Percentiles rank a stretch among this genome's conserved stretches.
phyloP scores from a whole-genome alignment of 2,329 filamentous ascomycete species.

The Chalaropsis thielavioides region DNA sequence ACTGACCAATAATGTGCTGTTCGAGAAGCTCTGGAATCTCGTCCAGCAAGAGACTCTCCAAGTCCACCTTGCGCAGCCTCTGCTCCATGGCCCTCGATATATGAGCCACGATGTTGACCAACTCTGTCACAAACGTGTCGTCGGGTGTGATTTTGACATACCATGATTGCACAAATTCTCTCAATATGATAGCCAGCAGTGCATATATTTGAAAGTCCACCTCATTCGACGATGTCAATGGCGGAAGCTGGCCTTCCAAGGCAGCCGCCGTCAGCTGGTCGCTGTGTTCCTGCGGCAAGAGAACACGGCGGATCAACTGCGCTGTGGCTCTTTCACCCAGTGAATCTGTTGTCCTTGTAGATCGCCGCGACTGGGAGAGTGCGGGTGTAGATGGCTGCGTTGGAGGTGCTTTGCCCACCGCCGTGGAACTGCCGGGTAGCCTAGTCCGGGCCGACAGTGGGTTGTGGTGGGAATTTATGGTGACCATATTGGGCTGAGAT shows the following conservation, averaged over 20 bases:
- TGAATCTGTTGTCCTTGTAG: constrained; percentile 32
- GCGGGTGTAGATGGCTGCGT: constrained; percentile 19
- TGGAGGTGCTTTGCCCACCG: background rate
- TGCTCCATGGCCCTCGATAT: constrained; percentile 80
- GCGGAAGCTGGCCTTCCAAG: constrained; percentile 72
- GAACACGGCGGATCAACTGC: constrained; percentile 64
- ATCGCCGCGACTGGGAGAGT: constrained; percentile 23
- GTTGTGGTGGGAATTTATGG: background rate
- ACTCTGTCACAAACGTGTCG: constrained; percentile 71
- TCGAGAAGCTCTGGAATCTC: constrained; percentile 74
- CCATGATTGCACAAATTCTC: constrained; percentile 86
- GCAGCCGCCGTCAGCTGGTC: constrained; percentile 43
- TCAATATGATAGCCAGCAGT: constrained; percentile 74
- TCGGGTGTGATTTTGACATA: constrained; percentile 87
- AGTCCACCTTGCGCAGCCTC: constrained; percentile 64
- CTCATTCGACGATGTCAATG: constrained; percentile 85
- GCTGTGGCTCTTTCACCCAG: constrained; percentile 67
- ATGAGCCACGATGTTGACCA: constrained; percentile 83
- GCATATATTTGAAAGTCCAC: constrained; percentile 82
- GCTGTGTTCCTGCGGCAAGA: constrained; percentile 55
- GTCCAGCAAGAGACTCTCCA: constrained; percentile 71
- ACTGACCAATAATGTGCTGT: constrained; percentile 61
- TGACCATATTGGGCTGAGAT: background rate
- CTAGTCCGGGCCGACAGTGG: constrained; percentile 4
- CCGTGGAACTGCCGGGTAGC: background rate